These are phyloP conservation scores for Neurospora tetraspora DNA, from an alignment of 495 filamentous ascomycete species.

Conservation along the genomic window DNA sequence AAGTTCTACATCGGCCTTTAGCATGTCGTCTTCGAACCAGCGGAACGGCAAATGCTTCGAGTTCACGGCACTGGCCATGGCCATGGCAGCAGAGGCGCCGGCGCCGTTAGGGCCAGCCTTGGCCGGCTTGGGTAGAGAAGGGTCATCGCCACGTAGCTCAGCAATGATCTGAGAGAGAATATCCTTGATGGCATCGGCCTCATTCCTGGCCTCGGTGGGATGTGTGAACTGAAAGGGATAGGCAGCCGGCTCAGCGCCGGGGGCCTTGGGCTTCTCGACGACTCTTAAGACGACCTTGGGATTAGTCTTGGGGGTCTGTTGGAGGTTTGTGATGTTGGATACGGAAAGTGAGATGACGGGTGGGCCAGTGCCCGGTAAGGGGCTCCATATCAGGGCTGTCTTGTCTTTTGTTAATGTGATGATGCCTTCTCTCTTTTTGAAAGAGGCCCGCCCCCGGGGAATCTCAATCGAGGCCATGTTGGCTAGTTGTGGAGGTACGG, in stretches of 20 bases:
- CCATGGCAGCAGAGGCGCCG: conserved; percentile 35
- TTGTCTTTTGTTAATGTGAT: conserved; percentile 62
- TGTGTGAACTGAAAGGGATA: conserved; percentile 87
- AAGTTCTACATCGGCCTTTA: conserved; percentile 64
- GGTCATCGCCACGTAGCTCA: conserved; percentile 49
- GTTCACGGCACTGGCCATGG: conserved; percentile 36
- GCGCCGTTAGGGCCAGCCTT: conserved; percentile 18
- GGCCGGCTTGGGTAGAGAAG: conserved; percentile 30
- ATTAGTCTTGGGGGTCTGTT: conserved; percentile 75
- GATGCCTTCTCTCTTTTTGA: conserved; percentile 94
- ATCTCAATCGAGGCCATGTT: conserved; percentile 39
- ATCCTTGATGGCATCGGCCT: conserved; percentile 78
- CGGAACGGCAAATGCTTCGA: conserved; percentile 36
- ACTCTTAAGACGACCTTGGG: conserved; percentile 89
- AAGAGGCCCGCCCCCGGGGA: conserved; percentile 61
- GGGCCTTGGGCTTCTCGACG: conserved; percentile 53
- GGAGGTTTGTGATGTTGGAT: conserved; percentile 74
- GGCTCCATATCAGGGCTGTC: conserved; percentile 70
- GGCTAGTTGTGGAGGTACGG: neutral
- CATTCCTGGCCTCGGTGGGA: conserved; percentile 57
- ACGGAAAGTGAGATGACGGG: conserved; percentile 60
- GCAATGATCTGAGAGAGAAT: conserved; percentile 68
- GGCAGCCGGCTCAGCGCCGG: conserved; percentile 41
- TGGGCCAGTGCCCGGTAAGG: conserved; percentile 43
- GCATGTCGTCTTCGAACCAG: conserved; percentile 66